These are phyloP conservation scores for Malassezia globosa DNA, from an alignment of 1,284 basidiomycete genomes.

Conservation along the genomic window DNA sequence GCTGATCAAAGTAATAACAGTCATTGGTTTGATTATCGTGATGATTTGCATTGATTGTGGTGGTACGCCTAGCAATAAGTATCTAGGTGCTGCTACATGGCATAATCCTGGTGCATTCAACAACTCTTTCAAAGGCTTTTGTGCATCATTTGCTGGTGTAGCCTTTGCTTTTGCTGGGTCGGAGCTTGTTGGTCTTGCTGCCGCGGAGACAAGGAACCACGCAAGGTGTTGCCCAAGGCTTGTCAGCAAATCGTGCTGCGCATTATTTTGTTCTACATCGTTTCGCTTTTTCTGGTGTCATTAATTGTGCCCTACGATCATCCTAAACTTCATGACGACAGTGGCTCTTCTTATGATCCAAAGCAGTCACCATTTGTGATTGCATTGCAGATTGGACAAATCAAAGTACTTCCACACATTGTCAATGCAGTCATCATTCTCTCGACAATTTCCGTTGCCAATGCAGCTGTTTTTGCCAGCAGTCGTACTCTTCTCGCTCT, in stretches of 20 bases:
- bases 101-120: slow-evolving; percentile 35
- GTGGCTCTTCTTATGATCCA: slow-evolving; percentile 45
- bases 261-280: slow-evolving; percentile 52
- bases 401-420: slow-evolving; percentile 50
- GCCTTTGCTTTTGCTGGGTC: slow-evolving; percentile 44
- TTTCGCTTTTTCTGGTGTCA: slow-evolving; percentile 55
- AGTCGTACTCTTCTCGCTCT: slow-evolving; percentile 47
- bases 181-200: slow-evolving; percentile 58
- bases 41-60: slow-evolving; percentile 38
- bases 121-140: slow-evolving; percentile 45
- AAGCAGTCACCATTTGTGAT: slow-evolving; percentile 52
- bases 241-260: slow-evolving; percentile 51
- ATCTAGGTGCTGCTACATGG: slow-evolving; percentile 38
- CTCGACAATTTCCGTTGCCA: slow-evolving; percentile 48
- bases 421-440: slow-evolving; percentile 51
- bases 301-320: slow-evolving; percentile 50
- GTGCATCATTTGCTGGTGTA: slow-evolving; percentile 38
- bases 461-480: slow-evolving; percentile 48
- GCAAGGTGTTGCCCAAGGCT: slow-evolving; percentile 50
- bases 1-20: slow-evolving; percentile 39
- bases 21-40: slow-evolving; percentile 40
- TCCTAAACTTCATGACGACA: slow-evolving; percentile 27
- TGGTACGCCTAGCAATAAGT: slow-evolving; percentile 27
- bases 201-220: slow-evolving; percentile 55
- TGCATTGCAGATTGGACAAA: slow-evolving; percentile 48